phyloP scores from a whole-genome alignment of 495 filamentous ascomycete genomes.

The Neurospora sp. region DNA sequence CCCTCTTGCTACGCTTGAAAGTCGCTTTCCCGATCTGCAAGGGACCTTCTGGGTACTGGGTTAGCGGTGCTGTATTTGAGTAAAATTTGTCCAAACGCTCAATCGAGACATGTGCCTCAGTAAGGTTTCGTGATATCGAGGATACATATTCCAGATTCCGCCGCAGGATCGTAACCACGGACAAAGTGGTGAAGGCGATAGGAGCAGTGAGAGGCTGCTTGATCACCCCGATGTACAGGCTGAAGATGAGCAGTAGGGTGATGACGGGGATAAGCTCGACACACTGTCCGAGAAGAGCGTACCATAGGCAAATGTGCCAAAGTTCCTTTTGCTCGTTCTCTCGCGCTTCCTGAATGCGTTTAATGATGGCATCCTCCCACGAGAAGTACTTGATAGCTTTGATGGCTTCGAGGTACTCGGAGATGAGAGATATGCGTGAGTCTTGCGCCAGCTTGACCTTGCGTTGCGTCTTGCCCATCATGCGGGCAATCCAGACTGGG shows the following conservation, averaged over 20 bases:
- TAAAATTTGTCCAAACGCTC: conserved; percentile 38
- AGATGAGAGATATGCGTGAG: conserved; percentile 38
- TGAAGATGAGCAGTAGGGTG: conserved; percentile 35
- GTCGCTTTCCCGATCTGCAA: conserved; percentile 29
- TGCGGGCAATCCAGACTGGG: conserved; percentile 28
- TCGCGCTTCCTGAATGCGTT: conserved; percentile 31
- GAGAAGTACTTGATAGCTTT: conserved; percentile 43
- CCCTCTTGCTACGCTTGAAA: conserved; percentile 35
- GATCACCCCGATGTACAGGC: conserved; percentile 30
- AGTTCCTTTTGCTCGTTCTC: conserved; percentile 36
- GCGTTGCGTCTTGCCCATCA: conserved; percentile 30
- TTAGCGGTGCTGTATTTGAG: conserved; percentile 28
- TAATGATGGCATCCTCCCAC: conserved; percentile 37
- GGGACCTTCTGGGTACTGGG: conserved; percentile 32
- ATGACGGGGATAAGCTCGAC: conserved; percentile 32
- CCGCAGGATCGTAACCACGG: conserved; percentile 33
- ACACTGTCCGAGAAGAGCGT: conserved; percentile 21
- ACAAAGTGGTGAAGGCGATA: conserved; percentile 38
- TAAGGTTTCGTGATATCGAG: conserved; percentile 27
- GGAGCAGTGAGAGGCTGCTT: conserved; percentile 35
- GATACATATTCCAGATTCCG: conserved; percentile 33
- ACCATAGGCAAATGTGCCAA: conserved; percentile 34
- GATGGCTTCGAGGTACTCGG: conserved; percentile 40
- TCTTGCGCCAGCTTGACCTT: conserved; percentile 39
- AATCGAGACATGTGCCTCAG: conserved; percentile 33